Evolutionary conservation across 495 filamentous ascomycete genomes (phyloP), one percentile per base, ranked within the genome.

Genomic region (Neurospora africana): DNA sequence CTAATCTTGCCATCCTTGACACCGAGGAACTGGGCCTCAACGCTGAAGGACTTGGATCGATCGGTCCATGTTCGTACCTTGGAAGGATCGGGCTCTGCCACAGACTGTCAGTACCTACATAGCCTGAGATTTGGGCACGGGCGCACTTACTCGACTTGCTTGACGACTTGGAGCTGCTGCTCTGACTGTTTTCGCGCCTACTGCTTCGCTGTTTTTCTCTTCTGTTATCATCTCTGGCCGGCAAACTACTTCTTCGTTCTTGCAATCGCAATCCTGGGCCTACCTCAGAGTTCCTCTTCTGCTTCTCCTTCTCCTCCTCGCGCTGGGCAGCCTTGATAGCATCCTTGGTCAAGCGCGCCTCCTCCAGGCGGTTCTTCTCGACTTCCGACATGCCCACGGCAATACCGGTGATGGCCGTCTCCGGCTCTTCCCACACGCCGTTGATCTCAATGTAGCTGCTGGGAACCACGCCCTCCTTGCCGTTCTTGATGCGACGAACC

Each of bases 391-490:
- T 83, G 23, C 89, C 92, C 13, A 91, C 87, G 73, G 91, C 91
- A 71, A 90, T 76, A 30, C 88, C 88, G 4, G 84, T 72, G 2
- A 83, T 81, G 41, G 84, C 83, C 23, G 82, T 75, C n/a, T 79
- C 74, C 33, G 81, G 73, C 36, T 76, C 69, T 40, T 84, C 74
- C 27, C 90, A 81, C 4, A 86, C 86, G 47, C 91, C 92, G 13
- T 86, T 92, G 37, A 96, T 84, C 79, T 99, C 95, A 69, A 98
- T 90, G 80, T 98, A 99, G 81, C 92, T 96, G 83, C 93, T 94
- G 5, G 95, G 95, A n/a, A 99, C 94, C 13, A 98, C 95, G n/a
- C 95, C 96, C 79, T 97, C 92, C 77, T 92, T 93, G 67, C 92
- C 92, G 79, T 94, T 98, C 83, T 93, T 94, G 68, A 97, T 74